Base-by-base conservation (phyloP, 2,329 filamentous ascomycete species). In the Fusarium drepaniforme region DNA sequence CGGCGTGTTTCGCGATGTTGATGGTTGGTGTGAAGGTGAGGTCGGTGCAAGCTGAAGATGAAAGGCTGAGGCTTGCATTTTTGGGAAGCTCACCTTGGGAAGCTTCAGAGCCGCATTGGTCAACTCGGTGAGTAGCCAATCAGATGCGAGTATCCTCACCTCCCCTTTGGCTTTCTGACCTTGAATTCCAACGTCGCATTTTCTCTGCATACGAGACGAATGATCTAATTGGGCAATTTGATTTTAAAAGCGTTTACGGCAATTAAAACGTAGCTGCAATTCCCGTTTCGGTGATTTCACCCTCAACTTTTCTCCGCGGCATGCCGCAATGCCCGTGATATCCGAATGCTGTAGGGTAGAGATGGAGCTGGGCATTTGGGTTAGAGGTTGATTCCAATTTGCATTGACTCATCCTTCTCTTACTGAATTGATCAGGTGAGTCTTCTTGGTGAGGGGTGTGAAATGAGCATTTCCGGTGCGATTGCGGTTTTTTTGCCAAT, bases 61-160 rank as follows among this genome's bases (percentile, higher is more conserved):
- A 75, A 74, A 79, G 75, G 76, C 76, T 78, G 75, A 64, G 69
- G 75, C 75, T 60, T 73, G 66, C 64, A 73, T 73, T 78, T 79
- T 72, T 68, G 69, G 70, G 64, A 66, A 75, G 67, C 66, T 78
- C 61, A 40, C 57, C 71, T 75, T 60, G 71, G 8, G 64, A 74
- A 74, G 53, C 40, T 37, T 12, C 16, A 37, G 53, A 70, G 58
- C 49, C 67, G 61, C 57, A 58, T 42, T 53, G 66, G 23, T 18
- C 28, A 13, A 12, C 7, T 23, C 18, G 18, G n/a, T 12, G 51
- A 12, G 4, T 28, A 37, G 38, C 77, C 77, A 79, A 79, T 79
- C 73, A 79, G 56, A 37, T 11, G 21, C 23, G 35, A 58, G 37
- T 16, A 44, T 25, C 15, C 21, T 61, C 25, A 51, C 62, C 15